Evolutionary conservation across 2,329 filamentous ascomycete species (phyloP).

Genomic region (Ophiocordyceps robertsii): DNA sequence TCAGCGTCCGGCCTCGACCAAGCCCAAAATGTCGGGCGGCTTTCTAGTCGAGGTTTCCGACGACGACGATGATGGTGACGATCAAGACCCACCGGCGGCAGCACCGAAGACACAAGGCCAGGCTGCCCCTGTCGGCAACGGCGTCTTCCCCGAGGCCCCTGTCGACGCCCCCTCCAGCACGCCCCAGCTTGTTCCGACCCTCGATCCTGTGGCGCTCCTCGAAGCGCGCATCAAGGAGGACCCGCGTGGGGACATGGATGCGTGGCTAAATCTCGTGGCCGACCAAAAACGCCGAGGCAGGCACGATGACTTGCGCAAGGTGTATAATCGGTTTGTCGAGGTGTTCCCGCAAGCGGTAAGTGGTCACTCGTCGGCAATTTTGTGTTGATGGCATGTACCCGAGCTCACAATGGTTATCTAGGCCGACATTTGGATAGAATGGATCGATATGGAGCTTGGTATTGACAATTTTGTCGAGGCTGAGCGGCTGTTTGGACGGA

Average conservation of each 20-base stretch:
- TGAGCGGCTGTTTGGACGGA: constrained; percentile 72
- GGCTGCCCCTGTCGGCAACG: constrained; percentile 9
- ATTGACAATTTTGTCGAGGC: constrained; percentile 70
- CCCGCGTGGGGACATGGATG: constrained; percentile 80
- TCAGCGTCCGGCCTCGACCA: constrained; percentile 22
- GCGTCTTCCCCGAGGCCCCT: constrained; percentile 7
- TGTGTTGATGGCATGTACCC: background rate
- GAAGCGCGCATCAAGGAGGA: constrained; percentile 90
- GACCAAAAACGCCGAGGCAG: constrained; percentile 75
- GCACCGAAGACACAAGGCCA: constrained; percentile 3
- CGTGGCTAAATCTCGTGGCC: constrained; percentile 77
- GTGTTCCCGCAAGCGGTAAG: constrained; percentile 86
- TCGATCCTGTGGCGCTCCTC: constrained; percentile 63
- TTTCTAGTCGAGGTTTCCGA: constrained; percentile 49
- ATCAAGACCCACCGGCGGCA: constrained; percentile 9
- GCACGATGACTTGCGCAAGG: constrained; percentile 63
- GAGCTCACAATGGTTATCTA: constrained; percentile 21
- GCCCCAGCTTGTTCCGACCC: constrained; percentile 25
- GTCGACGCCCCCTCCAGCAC: constrained; percentile 16
- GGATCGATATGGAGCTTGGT: constrained; percentile 79
- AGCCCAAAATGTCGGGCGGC: constrained; percentile 46
- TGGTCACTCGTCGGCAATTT: constrained; percentile 12
- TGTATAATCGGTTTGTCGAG: constrained; percentile 77
- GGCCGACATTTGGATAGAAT: constrained; percentile 86
- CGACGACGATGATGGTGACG: constrained; percentile 39